Evolutionary conservation across 73 alveolate genomes (phyloP).

Genomic region (Paramecium tetraurelia): DNA sequence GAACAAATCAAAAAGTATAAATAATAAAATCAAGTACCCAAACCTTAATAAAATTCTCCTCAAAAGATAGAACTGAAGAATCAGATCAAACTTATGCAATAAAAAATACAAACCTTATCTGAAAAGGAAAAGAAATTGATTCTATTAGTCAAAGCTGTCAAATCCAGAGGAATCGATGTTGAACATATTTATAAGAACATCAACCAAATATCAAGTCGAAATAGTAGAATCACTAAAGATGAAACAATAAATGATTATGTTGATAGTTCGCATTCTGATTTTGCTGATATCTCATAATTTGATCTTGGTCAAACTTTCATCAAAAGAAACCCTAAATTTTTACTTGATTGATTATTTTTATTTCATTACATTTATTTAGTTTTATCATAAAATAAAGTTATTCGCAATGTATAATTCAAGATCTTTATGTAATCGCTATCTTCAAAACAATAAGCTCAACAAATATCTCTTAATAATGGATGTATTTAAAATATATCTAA

Average conservation of each 20-base stretch:
- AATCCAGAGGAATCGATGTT: conserved; percentile 34
- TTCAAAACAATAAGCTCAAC: background rate
- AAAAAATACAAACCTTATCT: background rate
- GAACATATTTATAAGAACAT: conserved; percentile 31
- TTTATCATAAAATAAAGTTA: background rate
- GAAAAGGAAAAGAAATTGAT: conserved; percentile 39
- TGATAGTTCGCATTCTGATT: conserved; percentile 16
- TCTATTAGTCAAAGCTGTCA: conserved; percentile 14
- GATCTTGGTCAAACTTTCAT: background rate
- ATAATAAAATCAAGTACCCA: background rate
- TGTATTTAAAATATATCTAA: conserved; percentile 37
- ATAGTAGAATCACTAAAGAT: background rate
- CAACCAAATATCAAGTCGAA: background rate
- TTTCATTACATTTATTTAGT: background rate
- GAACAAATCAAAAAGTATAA: background rate
- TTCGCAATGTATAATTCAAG: background rate
- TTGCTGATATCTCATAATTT: background rate
- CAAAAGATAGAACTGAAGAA: background rate
- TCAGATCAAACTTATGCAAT: background rate
- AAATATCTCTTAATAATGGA: conserved; percentile 13
- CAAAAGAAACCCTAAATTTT: background rate
- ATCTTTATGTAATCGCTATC: background rate
- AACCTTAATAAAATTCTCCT: background rate
- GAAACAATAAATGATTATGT: background rate
- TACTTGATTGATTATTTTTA: conserved; percentile 5